phyloP scores from a whole-genome alignment of 1,139 yeast genomes.

The Sugiyamaella xylanicola region DNA sequence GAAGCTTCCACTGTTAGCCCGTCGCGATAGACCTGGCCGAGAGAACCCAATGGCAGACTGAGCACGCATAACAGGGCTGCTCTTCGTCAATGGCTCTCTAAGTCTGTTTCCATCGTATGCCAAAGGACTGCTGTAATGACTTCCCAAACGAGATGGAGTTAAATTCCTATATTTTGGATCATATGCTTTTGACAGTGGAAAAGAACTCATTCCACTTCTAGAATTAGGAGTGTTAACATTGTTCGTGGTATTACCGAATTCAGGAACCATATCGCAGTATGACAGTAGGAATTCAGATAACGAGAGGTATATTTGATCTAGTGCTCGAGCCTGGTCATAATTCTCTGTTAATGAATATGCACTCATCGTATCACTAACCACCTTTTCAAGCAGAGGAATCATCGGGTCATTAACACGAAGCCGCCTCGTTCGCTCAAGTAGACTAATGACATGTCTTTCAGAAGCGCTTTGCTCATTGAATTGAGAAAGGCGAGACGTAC shows the following conservation, averaged over 20 bases:
- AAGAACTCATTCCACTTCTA: neutral
- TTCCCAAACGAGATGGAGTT: conserved; percentile 2
- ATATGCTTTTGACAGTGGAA: neutral
- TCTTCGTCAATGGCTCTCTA: conserved; percentile 11
- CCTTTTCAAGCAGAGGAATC: conserved; percentile 36
- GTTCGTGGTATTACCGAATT: neutral
- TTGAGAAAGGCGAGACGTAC: conserved; percentile 22
- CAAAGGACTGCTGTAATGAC: conserved; percentile 18
- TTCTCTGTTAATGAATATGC: conserved; percentile 27
- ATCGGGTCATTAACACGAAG: conserved; percentile 26
- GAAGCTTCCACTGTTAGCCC: conserved; percentile 6
- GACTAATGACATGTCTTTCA: conserved; percentile 33
- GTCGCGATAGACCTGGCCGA: neutral
- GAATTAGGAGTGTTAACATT: neutral
- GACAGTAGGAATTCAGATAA: conserved; percentile 35
- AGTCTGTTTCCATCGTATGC: conserved; percentile 10
- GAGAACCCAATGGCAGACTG: conserved; percentile 16
- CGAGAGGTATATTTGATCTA: conserved; percentile 35
- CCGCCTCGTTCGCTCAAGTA: conserved; percentile 30
- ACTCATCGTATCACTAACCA: conserved; percentile 33
- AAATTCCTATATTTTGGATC: neutral
- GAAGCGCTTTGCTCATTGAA: conserved; percentile 30
- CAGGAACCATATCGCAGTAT: conserved; percentile 23
- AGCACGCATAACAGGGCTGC: conserved; percentile 19
- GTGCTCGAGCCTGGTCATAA: conserved; percentile 22